These are phyloP conservation scores for Alternaria incomplexa DNA, from an alignment of 2,329 filamentous ascomycete genomes.

Conservation along the genomic window DNA sequence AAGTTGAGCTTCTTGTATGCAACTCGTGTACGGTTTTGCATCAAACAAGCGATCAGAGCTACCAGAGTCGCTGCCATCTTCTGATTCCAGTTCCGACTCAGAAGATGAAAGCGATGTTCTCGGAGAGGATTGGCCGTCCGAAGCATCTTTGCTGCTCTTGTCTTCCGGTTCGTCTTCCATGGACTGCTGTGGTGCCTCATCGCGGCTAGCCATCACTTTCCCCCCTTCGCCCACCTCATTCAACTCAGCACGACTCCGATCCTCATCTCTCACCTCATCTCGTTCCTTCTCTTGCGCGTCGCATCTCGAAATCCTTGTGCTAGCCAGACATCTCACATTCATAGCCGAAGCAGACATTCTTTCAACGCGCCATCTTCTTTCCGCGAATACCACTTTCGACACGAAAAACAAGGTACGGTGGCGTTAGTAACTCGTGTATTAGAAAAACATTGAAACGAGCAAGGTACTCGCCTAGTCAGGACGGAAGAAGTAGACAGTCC, in stretches of 20 bases:
- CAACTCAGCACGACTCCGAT: too few relatives aligned
- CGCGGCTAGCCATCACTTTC: not conserved
- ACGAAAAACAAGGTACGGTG: too few relatives aligned
- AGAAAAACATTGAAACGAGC: not conserved
- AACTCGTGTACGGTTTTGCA: conserved; percentile 21
- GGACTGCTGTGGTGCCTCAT: not conserved
- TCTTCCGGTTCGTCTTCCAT: not conserved
- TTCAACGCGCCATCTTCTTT: conserved; percentile 6
- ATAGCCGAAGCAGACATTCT: conserved; percentile 24
- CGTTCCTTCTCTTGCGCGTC: not conserved
- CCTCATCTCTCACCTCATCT: not conserved
- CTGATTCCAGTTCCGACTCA: not conserved
- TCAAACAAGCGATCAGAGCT: not conserved
- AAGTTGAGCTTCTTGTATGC: conserved; percentile 39
- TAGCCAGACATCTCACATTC: conserved; percentile 28
- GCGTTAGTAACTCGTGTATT: not conserved
- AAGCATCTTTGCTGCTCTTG: not conserved
- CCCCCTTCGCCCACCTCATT: not conserved
- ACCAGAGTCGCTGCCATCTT: not conserved
- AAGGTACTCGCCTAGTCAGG: not conserved
- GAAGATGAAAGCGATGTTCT: conserved; percentile 1
- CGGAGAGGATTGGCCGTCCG: not conserved
- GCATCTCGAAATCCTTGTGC: conserved; percentile 15
- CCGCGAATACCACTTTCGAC: not conserved
- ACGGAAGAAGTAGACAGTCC: not conserved